Evolutionary conservation across 352 stramenopile genomes (phyloP).

Genomic region (Pythium myriotylum): DNA sequence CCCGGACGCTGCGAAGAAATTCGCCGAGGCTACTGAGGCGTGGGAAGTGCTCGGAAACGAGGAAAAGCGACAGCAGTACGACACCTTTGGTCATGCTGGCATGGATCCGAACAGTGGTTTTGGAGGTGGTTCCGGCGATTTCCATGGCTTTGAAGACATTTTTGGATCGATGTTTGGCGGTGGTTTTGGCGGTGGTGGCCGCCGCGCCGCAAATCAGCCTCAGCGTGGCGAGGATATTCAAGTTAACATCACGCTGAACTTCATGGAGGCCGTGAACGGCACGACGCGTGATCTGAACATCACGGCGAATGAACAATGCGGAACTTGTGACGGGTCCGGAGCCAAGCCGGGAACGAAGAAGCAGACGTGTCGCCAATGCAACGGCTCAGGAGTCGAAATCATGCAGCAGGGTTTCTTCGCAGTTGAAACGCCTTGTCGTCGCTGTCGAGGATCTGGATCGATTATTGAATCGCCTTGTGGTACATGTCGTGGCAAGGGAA

Average conservation of each 20-base stretch:
- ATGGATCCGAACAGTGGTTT: conserved; percentile 91
- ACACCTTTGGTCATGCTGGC: conserved; percentile 94
- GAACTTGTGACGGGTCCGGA: conserved; percentile 76
- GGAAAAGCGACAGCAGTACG: conserved; percentile 93
- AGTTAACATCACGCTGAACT: conserved; percentile 92
- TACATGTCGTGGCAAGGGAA: conserved; percentile 78
- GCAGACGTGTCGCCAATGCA: conserved; percentile 78
- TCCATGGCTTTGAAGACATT: conserved; percentile 91
- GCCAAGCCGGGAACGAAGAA: conserved; percentile 84
- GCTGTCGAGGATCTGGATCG: conserved; percentile 75
- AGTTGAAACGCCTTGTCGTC: conserved; percentile 84
- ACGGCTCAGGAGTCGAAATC: conserved; percentile 84
- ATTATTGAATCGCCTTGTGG: conserved; percentile 86
- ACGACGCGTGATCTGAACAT: conserved; percentile 88
- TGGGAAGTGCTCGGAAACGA: conserved; percentile 94
- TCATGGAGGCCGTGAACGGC: conserved; percentile 96
- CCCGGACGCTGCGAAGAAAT: conserved; percentile 90
- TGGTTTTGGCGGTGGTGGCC: conserved; percentile 67
- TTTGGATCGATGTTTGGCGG: conserved; percentile 83
- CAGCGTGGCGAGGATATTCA: conserved; percentile 94
- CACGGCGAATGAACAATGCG: conserved; percentile 76
- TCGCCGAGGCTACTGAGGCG: conserved; percentile 91
- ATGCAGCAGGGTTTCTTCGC: conserved; percentile 91
- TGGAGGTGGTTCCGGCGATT: conserved; percentile 49
- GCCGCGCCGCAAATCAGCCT: conserved; percentile 64